Percentiles rank a stretch among this genome's conserved stretches.
phyloP scores from a whole-genome alignment of 176 grass and related monocot genomes.

The Phragmites australis region DNA sequence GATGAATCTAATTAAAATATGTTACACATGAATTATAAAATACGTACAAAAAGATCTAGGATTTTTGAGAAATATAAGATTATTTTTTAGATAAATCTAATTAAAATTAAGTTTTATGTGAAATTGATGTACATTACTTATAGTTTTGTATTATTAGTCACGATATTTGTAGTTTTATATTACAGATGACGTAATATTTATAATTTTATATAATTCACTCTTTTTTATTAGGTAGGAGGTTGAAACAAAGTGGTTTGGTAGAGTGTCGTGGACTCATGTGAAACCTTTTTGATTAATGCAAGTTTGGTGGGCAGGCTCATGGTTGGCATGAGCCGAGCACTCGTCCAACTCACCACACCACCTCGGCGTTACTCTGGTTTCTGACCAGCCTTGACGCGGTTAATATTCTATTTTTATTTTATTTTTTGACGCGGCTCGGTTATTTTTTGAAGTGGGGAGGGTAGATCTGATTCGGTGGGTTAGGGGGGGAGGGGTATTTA shows the following conservation, averaged over 20 bases:
- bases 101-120: too few species aligned
- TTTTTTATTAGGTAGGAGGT: neutral
- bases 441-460: slow-evolving; percentile 33
- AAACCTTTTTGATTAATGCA: slow-evolving; percentile 35
- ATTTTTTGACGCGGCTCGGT: slow-evolving; percentile 18
- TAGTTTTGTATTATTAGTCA: too few species aligned
- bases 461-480: slow-evolving; percentile 44
- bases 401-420: neutral
- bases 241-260: slow-evolving; percentile 40
- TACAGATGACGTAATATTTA: too few species aligned
- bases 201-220: too few species aligned
- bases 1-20: too few species aligned
- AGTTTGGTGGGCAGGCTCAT: slow-evolving; percentile 48
- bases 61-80: too few species aligned
- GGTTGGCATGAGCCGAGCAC: too few species aligned
- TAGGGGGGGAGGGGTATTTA: slow-evolving; percentile 44
- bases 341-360: slow-evolving; percentile 25
- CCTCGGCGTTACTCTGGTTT: neutral
- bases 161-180: too few species aligned
- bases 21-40: too few species aligned
- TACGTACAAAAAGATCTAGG: too few species aligned
- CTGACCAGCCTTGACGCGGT: slow-evolving; percentile 49
- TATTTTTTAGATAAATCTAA: too few species aligned
- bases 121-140: too few species aligned
- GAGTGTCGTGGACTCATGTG: slow-evolving; percentile 47